Evolutionary conservation across 139 green algal species (phyloP), one percentile per base, ranked within the genome.

Genomic region (Auxenochlorella pyrenoidosa): DNA sequence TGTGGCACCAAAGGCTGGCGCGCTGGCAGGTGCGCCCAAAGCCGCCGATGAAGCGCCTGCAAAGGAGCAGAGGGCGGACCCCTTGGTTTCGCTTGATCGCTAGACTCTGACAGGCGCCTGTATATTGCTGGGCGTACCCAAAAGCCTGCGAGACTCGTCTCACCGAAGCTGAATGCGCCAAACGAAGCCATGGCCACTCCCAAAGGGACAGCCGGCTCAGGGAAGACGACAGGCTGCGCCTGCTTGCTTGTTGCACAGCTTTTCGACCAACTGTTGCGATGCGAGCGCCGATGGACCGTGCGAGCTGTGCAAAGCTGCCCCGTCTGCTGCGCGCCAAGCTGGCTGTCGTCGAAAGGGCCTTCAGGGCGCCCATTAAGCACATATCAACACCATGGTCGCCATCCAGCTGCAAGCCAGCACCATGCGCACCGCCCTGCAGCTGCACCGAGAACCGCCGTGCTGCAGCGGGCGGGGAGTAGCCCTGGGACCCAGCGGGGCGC

Each of bases 81-180:
- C 1, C 16, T 28, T 12, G 41, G 75, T 30, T n/a, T n/a, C 24
- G 66, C 66, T 21, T 63, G 43, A 65, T 63, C 75, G 75, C 28
- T 12, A 30, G 70, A 76, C 70, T 47, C 12, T 2, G 18, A 47
- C 1, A 47, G 34, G 70, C 66, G 40, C 30, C 12, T 63, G 43
- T n/a, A 47, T 1, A 30, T 1, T 34, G 28, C 10, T 10, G 47
- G 6, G 28, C 66, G 28, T 38, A 24, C 40, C 1, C 73, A 36
- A 40, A 34, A 36, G 24, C 26, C 36, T 54, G 3, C 40, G 58
- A 10, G 21, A n/a, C 30, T 41, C 2, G 13, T 28, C 58, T 68
- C 79, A 78, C 75, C 79, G 34, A 88, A 84, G 43, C 34, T 77
- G 32, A 85, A 78, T 36, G 70, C 66, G 38, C 81, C 87, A 41